Evolutionary conservation across 1,284 basidiomycete genomes (phyloP).

Genomic region (Cutaneotrichosporon cutaneum): DNA sequence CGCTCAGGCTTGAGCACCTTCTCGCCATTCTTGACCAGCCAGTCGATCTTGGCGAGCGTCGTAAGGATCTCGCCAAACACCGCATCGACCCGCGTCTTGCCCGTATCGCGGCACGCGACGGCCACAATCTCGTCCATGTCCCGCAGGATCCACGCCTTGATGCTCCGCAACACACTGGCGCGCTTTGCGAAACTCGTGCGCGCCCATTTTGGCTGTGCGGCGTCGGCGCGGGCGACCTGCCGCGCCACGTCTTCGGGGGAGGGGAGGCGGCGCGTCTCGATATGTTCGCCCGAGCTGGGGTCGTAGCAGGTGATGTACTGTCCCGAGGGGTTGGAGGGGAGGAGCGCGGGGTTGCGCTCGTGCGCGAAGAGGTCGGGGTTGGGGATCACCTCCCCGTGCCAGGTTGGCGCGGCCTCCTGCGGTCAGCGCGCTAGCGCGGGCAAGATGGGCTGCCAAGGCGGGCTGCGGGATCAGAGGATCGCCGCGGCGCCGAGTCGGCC

Average conservation of each 20-base stretch:
- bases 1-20: slow-evolving; percentile 67
- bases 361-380: slow-evolving; percentile 37
- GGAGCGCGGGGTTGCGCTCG: slow-evolving; percentile 30
- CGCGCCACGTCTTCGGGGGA: slow-evolving; percentile 62
- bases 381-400: slow-evolving; percentile 34
- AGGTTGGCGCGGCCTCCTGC: slow-evolving; percentile 31
- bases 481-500: too few relatives aligned
- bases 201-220: slow-evolving; percentile 70
- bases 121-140: slow-evolving; percentile 72
- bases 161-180: slow-evolving; percentile 73
- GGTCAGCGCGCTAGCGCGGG: slow-evolving; percentile 8
- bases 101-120: slow-evolving; percentile 91
- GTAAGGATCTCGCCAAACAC: slow-evolving; percentile 85
- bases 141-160: slow-evolving; percentile 85
- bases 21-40: slow-evolving; percentile 75
- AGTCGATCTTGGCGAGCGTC: slow-evolving; percentile 81
- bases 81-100: slow-evolving; percentile 90
- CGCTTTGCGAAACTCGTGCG: slow-evolving; percentile 72
- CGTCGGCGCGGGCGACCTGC: slow-evolving; percentile 67
- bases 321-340: slow-evolving; percentile 21
- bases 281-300: slow-evolving; percentile 71
- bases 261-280: slow-evolving; percentile 61
- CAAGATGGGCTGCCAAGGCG: too few relatives aligned
- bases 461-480: too few relatives aligned
- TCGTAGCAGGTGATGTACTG: slow-evolving; percentile 83